phyloP scores from a whole-genome alignment of 2,329 filamentous ascomycete species.

The Colletotrichum somersetense region DNA sequence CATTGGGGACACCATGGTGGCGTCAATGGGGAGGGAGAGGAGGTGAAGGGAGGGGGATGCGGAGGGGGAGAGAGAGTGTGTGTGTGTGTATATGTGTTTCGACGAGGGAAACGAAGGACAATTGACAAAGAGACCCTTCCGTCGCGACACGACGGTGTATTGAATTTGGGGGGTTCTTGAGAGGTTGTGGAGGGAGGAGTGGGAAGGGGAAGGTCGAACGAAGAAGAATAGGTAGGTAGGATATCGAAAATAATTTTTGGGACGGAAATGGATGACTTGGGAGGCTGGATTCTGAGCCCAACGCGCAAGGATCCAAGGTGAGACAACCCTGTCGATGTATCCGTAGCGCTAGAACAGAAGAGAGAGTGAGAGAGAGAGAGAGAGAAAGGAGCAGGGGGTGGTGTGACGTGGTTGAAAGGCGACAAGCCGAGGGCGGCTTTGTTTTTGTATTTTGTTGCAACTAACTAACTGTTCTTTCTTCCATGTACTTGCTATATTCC shows the following conservation, averaged over 20 bases:
- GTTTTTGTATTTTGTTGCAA: not conserved
- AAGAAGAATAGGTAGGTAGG: not conserved
- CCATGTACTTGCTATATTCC: not conserved
- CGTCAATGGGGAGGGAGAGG: constrained; percentile 22
- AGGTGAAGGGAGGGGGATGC: constrained; percentile 24
- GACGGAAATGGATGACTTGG: constrained; percentile 38
- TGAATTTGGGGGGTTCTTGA: not conserved
- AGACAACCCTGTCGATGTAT: constrained; percentile 35
- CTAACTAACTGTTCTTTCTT: not conserved
- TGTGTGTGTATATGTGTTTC: constrained; percentile 2
- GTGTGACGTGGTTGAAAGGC: constrained; percentile 38
- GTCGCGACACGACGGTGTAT: constrained; percentile 27
- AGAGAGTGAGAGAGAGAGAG: not conserved
- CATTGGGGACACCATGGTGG: constrained; percentile 54
- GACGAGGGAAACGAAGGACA: constrained; percentile 38
- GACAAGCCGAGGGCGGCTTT: not conserved
- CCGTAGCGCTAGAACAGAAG: constrained; percentile 4
- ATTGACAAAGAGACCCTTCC: constrained; percentile 39
- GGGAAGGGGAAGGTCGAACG: constrained; percentile 1
- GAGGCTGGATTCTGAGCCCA: constrained; percentile 41
- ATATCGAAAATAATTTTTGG: constrained; percentile 40
- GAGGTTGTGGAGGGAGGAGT: constrained; percentile 2
- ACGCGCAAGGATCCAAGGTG: constrained; percentile 25
- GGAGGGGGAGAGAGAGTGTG: not conserved
- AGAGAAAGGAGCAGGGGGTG: constrained; percentile 22